Evolutionary conservation across 768 basidiomycete species (phyloP), one percentile per base, ranked within the genome.

Genomic region (Tephrocybe sp.): DNA sequence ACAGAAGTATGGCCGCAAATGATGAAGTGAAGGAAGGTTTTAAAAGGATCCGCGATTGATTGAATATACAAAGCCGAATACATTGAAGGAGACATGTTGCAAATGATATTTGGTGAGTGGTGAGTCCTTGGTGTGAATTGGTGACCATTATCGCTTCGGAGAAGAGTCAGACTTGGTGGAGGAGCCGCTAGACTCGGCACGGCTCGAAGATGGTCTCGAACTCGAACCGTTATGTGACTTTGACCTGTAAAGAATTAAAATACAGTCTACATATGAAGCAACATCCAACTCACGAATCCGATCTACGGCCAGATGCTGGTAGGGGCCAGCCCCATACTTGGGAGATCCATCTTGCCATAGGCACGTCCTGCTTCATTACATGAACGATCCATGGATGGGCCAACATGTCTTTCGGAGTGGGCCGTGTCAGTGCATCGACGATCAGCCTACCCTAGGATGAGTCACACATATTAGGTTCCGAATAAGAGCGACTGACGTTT

Each of bases 291-390:
- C 67, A 57, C 79, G 74, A 56, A 68, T 69, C 55, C 15, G 74
- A 67, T 65, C 64, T 68, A 46, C 73, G 72, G 33, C 33, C 15
- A 52, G 60, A 64, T 16, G 45, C 21, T 23, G 76, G 59, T 65
- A 74, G 76, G 45, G 77, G 75, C 88, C 88, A 91, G 50, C 78
- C 82, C 88, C 88, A 92, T 34, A 93, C 86, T 61, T 88, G 77
- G 54, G 84, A 77, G 50, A 93, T 85, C 91, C 91, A 95, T 61
- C 80, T 82, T 6, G 83, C 86, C 90, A 95, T 94, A 52, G 89
- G 83, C 31, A 90, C 84, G 57, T 92, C 89, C 63, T 85, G 80
- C 64, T 82, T 83, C 80, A 91, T 90, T 45, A 80, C 76, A 49
- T 74, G 73, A 45, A 77, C 67, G 52, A 97, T 84, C 90, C 92